Conservation (phyloP, 768 basidiomycete species). For the Hygrocybe coccinea region DNA sequence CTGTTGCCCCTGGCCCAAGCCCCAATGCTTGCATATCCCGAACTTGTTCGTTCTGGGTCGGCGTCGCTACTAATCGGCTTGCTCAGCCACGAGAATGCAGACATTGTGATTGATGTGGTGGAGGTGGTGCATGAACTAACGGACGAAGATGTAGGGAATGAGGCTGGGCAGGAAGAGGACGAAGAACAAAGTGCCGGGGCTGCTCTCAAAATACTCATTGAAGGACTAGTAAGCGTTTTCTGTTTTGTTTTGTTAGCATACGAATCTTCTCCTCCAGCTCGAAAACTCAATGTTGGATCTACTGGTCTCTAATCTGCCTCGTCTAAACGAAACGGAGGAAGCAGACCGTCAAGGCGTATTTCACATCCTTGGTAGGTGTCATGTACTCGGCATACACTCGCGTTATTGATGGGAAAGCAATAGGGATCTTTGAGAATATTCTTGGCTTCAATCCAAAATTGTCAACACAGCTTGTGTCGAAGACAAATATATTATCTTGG, state of each 20-base stretch:
- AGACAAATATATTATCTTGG: conserved; percentile 76
- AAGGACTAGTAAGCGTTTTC: conserved; percentile 58
- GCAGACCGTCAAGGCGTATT: conserved; percentile 89
- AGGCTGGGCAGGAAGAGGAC: conserved; percentile 62
- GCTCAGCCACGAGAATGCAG: conserved; percentile 91
- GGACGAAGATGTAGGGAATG: conserved; percentile 90
- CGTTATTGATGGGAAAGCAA: neutral
- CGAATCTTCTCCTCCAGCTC: conserved; percentile 44
- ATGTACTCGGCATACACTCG: neutral
- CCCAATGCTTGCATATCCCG: conserved; percentile 80
- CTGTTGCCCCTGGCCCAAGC: conserved; percentile 86
- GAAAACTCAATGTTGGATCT: conserved; percentile 82
- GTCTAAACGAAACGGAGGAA: conserved; percentile 89
- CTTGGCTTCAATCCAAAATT: conserved; percentile 79
- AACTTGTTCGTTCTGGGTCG: conserved; percentile 74
- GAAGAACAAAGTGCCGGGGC: conserved; percentile 57
- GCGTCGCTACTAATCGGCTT: conserved; percentile 72
- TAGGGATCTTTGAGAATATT: conserved; percentile 90
- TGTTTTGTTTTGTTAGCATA: neutral
- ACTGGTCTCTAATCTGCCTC: conserved; percentile 80
- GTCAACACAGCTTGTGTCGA: conserved; percentile 61
- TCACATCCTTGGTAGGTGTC: conserved; percentile 70
- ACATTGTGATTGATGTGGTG: conserved; percentile 94
- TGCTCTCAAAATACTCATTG: conserved; percentile 69
- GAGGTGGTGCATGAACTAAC: conserved; percentile 91